These are phyloP conservation scores for Sporothrix variecibatus DNA, from an alignment of 2,329 filamentous ascomycete genomes.

Conservation along the genomic window DNA sequence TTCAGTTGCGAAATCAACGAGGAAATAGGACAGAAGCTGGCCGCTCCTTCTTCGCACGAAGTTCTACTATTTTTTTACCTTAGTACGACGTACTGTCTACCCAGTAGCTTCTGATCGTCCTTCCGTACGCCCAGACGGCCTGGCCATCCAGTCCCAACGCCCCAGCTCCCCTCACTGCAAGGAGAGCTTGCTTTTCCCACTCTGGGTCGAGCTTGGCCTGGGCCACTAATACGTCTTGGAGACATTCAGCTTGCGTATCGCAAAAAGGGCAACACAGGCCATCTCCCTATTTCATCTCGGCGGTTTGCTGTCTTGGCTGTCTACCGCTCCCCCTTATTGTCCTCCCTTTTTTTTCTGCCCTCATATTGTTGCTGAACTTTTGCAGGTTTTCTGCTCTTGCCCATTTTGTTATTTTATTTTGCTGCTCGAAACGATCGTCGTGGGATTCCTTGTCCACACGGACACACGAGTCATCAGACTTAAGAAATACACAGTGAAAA, in stretches of 20 bases:
- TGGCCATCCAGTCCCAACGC: not conserved
- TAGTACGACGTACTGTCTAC: no score
- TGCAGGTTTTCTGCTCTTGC: not conserved
- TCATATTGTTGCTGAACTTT: not conserved
- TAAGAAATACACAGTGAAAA: not conserved
- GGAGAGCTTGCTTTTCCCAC: slow-evolving; percentile 1
- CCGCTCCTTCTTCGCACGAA: not conserved
- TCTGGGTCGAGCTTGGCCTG: not conserved
- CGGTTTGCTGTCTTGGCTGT: not conserved
- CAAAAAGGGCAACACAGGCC: not conserved
- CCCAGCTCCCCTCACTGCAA: not conserved
- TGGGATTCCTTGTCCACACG: not conserved
- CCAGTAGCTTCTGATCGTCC: no score
- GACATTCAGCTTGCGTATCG: not conserved
- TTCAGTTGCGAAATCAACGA: not conserved
- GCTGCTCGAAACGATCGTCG: not conserved
- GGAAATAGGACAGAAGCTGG: not conserved
- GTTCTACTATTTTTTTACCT: not conserved
- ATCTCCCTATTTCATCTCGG: slow-evolving; percentile 11
- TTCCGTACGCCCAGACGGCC: no score
- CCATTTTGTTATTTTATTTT: not conserved
- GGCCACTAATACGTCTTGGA: slow-evolving; percentile 3
- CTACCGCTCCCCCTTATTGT: not conserved
- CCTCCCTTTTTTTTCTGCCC: not conserved
- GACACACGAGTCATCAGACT: not conserved